Percentiles rank a stretch among this genome's conserved stretches.
Evolutionary conservation across 2,329 filamentous ascomycete genomes (phyloP).

Genomic region (Ophiostoma populinum): DNA sequence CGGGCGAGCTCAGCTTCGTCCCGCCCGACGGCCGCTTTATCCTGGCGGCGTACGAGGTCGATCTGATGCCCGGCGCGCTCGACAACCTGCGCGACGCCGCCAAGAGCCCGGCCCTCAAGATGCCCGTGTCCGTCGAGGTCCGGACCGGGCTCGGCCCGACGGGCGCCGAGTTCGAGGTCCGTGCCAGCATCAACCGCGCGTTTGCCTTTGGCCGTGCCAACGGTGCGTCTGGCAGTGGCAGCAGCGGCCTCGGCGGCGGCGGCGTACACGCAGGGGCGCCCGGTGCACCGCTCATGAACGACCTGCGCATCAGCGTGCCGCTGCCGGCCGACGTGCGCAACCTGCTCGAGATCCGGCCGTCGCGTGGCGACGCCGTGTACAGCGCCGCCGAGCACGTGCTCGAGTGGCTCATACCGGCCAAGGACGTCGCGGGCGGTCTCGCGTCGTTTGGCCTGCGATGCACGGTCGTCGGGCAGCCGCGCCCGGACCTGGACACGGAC

Average conservation of each 20-base stretch:
- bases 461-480: constrained; percentile 52
- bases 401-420: constrained; percentile 69
- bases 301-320: constrained; percentile 61
- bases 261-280: constrained; percentile 31
- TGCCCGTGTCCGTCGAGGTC: constrained; percentile 70
- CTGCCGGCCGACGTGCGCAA: constrained; percentile 67
- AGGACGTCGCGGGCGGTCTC: constrained; percentile 52
- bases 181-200: constrained; percentile 52
- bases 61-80: constrained; percentile 52
- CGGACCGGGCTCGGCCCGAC: constrained; percentile 58
- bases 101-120: constrained; percentile 40
- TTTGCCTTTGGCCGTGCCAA: constrained; percentile 23
- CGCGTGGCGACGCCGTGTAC: constrained; percentile 69
- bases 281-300: constrained; percentile 49
- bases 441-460: constrained; percentile 61
- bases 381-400: constrained; percentile 53
- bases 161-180: constrained; percentile 79
- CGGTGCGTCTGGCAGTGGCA: not conserved
- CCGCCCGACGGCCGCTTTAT: constrained; percentile 91
- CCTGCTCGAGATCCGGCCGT: constrained; percentile 64
- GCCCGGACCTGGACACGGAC: constrained; percentile 22
- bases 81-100: constrained; percentile 29
- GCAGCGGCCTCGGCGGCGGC: not conserved
- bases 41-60: constrained; percentile 84
- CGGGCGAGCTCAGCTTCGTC: constrained; percentile 87